Base-by-base conservation (phyloP, 768 basidiomycete species). In the Pulveroboletus sp. region DNA sequence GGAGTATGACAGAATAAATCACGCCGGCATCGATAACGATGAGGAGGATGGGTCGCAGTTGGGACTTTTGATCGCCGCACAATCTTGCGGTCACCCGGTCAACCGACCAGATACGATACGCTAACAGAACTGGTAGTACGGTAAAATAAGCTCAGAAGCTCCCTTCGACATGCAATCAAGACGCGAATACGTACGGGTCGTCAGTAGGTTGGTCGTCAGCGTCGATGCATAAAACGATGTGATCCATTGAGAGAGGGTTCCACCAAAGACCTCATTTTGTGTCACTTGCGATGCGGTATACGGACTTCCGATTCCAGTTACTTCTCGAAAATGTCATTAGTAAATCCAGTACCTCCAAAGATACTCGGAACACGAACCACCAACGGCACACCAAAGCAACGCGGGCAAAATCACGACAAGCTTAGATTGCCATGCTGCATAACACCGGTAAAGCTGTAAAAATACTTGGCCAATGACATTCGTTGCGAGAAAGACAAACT, bases 11-110 rank as follows among this genome's bases (percentile, higher is more conserved):
- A 9, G 53, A 37, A 4, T 54, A 54, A 13, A 47, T 37, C 33
- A 37, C 27, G 14, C 51, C 53, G 2, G 53, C 51, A n/a, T 54
- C 51, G 13, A 54, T 13, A 6, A 54, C 13, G 30, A 46, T n/a
- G 14, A 6, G 27, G 6, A 54, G 17, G 10, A 54, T n/a, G n/a
- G 24, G 39, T 2, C 24, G 33, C n/a, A 54, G 18, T n/a, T 26
- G 32, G n/a, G 51, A 53, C 8, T 18, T 17, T 11, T 1, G 14
- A 10, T 36, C 6, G 21, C 21, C 33, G 31, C 6, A 13, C 13
- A 18, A 15, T 3, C 18, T 10, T 21, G 8, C 10, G 21, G 21
- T 6, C 5, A 6, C 21, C 14, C 9, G 31, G 21, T 21, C 31
- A 15, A 44, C 4, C 10, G 5, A 10, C 43, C 43, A 33, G 21